Evolutionary conservation across 768 basidiomycete genomes (phyloP), one percentile per base, ranked within the genome.

Genomic region (Rhodocollybia butyracea): DNA sequence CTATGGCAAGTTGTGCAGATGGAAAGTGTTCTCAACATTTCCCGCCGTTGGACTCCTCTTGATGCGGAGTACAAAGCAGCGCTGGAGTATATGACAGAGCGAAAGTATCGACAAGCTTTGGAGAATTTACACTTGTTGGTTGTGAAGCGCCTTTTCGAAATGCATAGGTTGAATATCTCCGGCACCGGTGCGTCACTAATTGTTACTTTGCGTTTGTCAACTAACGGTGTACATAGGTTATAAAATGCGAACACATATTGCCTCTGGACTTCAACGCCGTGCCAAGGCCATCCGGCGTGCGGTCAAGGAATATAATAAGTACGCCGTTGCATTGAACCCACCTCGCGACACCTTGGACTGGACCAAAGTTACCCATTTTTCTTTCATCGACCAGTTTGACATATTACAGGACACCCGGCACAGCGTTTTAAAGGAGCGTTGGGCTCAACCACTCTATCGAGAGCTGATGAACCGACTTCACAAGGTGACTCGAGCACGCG

Each of bases 101-200:
- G 61, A 3, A 53, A 58, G 11, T 75, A 72, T 43, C 63, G 60
- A 13, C 46, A 39, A 12, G 69, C 69, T 1, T 61, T 76, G 0
- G 61, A 73, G n/a, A 59, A 63, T 19, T 55, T 76, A 0, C 66
- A 74, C 48, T 36, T 57, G 21, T 67, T 76, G 11, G 68, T 70
- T 5, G 57, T 73, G 0, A 67, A 68, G 54, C 60, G 63, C 2
- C 57, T 76, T 1, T 73, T 76, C 56, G 71, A 76, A 57, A 63
- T 76, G 5, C 69, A 69, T 21, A 71, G 70, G 56, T 47, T 73
- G n/a, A 74, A 74, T 59, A 58, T 74, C 15, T 60, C 67, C 11
- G 52, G 59, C 2, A 74, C 66, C 21, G 73, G 73, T 72, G 54
- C n/a, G 64, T 60, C 10, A 26, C 27, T 45, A 15, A 8, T 39